These are phyloP conservation scores for Deakozyma indianensis DNA, from an alignment of 805 yeast genomes.

Conservation along the genomic window DNA sequence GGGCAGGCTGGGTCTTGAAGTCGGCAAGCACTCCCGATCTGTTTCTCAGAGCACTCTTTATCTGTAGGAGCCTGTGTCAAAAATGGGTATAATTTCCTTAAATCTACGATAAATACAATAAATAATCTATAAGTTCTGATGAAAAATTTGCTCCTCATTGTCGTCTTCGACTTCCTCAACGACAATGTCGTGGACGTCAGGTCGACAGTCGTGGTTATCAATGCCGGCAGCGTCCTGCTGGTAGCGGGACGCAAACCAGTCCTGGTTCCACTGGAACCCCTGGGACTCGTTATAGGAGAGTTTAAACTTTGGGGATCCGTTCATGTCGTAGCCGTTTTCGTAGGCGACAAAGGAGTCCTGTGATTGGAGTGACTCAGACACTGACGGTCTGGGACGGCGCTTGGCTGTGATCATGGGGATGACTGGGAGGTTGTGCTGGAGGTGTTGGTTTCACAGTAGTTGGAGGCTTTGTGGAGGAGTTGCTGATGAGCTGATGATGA, in stretches of 20 bases:
- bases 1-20: background rate
- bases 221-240: conserved; percentile 7
- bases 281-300: conserved; percentile 14
- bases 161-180: conserved; percentile 5
- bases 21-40: background rate
- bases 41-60: background rate
- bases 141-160: conserved; percentile 4
- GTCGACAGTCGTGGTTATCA: conserved; percentile 1
- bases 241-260: conserved; percentile 13
- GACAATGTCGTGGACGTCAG: conserved; percentile 4
- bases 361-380: conserved; percentile 14
- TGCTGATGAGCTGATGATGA: no score
- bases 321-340: conserved; percentile 11
- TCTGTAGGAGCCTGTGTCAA: no score
- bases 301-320: conserved; percentile 12
- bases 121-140: background rate
- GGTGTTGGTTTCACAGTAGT: background rate
- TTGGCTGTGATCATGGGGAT: conserved; percentile 4
- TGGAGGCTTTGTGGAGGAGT: no score
- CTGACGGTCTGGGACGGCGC: conserved; percentile 12
- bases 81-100: no score
- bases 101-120: background rate
- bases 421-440: background rate
- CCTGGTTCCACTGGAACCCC: conserved; percentile 20
- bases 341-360: conserved; percentile 13